These are phyloP conservation scores for Keithomyces neogunnii DNA, from an alignment of 2,329 filamentous ascomycete genomes.

Conservation along the genomic window DNA sequence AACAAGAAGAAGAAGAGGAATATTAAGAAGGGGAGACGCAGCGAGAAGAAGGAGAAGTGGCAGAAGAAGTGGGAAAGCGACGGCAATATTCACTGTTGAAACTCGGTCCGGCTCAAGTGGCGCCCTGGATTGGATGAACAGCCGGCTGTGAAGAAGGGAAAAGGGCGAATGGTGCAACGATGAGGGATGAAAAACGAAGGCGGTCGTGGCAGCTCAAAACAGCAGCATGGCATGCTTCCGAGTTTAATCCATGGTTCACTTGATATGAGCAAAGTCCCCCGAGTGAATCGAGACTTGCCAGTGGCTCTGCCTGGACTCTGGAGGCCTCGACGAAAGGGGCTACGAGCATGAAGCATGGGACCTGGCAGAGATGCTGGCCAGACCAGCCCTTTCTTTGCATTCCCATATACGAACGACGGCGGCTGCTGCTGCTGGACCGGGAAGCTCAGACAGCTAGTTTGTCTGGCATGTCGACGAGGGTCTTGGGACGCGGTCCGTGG, in stretches of 20 bases:
- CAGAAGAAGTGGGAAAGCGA: too few relatives aligned
- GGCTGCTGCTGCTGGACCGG: background rate
- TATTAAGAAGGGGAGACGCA: too few relatives aligned
- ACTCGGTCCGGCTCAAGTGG: too few relatives aligned
- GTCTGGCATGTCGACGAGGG: background rate
- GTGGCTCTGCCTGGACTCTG: background rate
- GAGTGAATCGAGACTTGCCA: background rate
- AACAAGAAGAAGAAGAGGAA: too few relatives aligned
- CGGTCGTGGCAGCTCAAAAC: background rate
- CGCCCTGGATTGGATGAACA: too few relatives aligned
- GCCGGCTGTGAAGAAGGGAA: too few relatives aligned
- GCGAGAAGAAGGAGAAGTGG: too few relatives aligned
- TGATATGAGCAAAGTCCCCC: too few relatives aligned
- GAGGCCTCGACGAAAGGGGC: background rate
- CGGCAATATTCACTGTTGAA: too few relatives aligned
- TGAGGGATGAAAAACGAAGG: background rate
- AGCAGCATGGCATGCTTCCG: background rate
- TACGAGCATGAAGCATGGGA: background rate
- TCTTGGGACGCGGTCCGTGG: slow-evolving; percentile 4
- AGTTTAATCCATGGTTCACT: too few relatives aligned
- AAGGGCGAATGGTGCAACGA: background rate
- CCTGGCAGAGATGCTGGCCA: background rate
- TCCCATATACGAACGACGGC: background rate
- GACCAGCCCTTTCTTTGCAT: background rate
- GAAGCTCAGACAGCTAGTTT: slow-evolving; percentile 1